A percentile compares a stretch with the other conserved stretches of the same genome.
Evolutionary conservation across 1,139 yeast genomes (phyloP).

Genomic region (Suhomyces anneliseae): DNA sequence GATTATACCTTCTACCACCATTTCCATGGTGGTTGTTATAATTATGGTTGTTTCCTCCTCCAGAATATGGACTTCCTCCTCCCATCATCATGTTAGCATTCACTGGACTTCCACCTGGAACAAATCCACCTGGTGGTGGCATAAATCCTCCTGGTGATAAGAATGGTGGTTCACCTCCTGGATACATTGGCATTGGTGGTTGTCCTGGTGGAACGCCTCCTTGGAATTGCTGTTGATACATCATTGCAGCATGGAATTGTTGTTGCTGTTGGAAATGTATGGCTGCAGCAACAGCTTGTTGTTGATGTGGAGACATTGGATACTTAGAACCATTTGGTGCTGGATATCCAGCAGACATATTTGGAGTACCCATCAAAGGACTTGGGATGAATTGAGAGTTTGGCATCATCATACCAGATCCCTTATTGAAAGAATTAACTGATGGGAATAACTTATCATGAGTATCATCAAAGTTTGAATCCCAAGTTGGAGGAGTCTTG

Average conservation of each 20-base stretch:
- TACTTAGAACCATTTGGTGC: constrained; percentile 17
- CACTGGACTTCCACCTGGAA: constrained; percentile 33
- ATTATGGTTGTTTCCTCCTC: constrained; percentile 11
- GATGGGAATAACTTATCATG: constrained; percentile 48
- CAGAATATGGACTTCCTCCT: constrained; percentile 13
- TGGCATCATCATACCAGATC: constrained; percentile 21
- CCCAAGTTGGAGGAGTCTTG: constrained; percentile 82
- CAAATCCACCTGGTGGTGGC: constrained; percentile 32
- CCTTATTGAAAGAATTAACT: constrained; percentile 11
- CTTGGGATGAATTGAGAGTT: constrained; percentile 34
- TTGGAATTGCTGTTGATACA: constrained; percentile 33
- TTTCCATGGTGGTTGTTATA: constrained; percentile 12
- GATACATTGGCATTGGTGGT: constrained; percentile 37
- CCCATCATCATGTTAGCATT: constrained; percentile 28
- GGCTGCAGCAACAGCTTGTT: constrained; percentile 30
- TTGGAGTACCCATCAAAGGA: constrained; percentile 33
- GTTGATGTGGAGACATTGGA: constrained; percentile 22
- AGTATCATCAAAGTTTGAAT: constrained; percentile 54
- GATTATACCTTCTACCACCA: constrained; percentile 13
- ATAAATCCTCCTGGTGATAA: constrained; percentile 42
- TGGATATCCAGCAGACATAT: constrained; percentile 19
- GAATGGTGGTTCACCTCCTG: constrained; percentile 35
- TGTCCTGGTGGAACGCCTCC: constrained; percentile 36
- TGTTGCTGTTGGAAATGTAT: constrained; percentile 34
- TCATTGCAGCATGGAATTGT: constrained; percentile 40